phyloP scores from a whole-genome alignment of 1,284 basidiomycete species.

The Irpex sp. region DNA sequence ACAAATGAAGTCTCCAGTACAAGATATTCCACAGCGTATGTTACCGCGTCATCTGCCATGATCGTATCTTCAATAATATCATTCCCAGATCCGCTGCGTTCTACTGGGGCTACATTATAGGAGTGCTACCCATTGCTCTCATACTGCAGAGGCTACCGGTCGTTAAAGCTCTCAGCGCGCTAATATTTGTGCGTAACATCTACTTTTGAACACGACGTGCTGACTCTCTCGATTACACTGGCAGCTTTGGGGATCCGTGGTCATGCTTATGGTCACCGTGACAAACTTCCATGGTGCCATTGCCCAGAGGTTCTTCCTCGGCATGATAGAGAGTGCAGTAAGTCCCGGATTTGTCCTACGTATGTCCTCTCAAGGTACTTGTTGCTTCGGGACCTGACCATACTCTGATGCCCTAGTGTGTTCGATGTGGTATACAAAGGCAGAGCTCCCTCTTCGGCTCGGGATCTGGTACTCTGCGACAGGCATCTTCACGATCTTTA shows the following conservation, averaged over 20 bases:
- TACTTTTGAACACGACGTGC: neutral
- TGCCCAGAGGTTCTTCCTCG: conserved; percentile 10
- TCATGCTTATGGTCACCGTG: conserved; percentile 9
- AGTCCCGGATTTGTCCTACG: conserved; percentile 11
- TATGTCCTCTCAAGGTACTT: neutral
- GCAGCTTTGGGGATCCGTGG: conserved; percentile 9
- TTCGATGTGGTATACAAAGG: conserved; percentile 12
- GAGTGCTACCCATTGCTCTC: conserved; percentile 11
- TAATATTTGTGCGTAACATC: conserved; percentile 3
- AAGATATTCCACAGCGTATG: conserved; percentile 10
- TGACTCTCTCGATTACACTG: neutral
- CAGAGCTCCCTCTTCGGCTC: conserved; percentile 9
- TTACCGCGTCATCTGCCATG: neutral
- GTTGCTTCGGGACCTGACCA: neutral
- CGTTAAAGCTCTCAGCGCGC: conserved; percentile 7
- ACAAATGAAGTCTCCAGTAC: conserved; percentile 4
- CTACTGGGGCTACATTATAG: conserved; percentile 12
- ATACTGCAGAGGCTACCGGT: conserved; percentile 9
- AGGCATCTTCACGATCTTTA: conserved; percentile 11
- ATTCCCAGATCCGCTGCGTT: conserved; percentile 6
- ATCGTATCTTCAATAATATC: neutral
- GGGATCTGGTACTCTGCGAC: conserved; percentile 12
- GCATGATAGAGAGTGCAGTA: conserved; percentile 9
- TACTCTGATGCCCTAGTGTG: conserved; percentile 1
- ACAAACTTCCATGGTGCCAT: conserved; percentile 7